Evolutionary conservation across 73 alveolate species (phyloP).

Genomic region (Paramecium sexaurelia): DNA sequence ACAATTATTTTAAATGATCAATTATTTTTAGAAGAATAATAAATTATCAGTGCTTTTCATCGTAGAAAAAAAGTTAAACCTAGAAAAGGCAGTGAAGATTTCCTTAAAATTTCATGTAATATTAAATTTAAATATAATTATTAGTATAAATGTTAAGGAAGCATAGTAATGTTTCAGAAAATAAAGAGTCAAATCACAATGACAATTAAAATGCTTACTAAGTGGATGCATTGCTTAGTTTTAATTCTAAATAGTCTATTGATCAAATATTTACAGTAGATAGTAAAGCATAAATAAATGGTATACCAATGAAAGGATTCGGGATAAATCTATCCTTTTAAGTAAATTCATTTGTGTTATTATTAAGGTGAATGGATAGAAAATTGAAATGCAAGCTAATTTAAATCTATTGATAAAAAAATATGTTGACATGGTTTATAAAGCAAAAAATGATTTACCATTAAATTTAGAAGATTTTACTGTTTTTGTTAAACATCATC

Average conservation of each 20-base stretch:
- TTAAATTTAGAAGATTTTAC: neutral
- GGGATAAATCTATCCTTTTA: neutral
- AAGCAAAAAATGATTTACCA: neutral
- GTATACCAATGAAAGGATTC: conserved; percentile 16
- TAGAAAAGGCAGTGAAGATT: conserved; percentile 24
- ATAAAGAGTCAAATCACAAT: neutral
- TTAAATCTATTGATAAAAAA: neutral
- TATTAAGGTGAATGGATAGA: neutral
- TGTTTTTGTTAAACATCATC: neutral
- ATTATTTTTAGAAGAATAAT: conserved; percentile 18
- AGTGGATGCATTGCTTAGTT: neutral
- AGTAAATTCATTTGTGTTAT: neutral
- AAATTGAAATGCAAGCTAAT: neutral
- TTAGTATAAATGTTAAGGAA: neutral
- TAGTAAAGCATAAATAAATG: neutral
- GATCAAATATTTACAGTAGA: neutral
- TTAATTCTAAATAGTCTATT: neutral
- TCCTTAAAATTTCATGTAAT: neutral
- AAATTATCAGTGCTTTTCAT: neutral
- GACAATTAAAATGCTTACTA: neutral
- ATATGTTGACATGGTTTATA: conserved; percentile 23
- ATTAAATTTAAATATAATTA: neutral
- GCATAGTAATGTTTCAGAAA: neutral
- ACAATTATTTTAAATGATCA: neutral
- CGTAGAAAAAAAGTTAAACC: neutral